Evolutionary conservation across 768 basidiomycete species (phyloP).

Genomic region (Termitomyces heimii): DNA sequence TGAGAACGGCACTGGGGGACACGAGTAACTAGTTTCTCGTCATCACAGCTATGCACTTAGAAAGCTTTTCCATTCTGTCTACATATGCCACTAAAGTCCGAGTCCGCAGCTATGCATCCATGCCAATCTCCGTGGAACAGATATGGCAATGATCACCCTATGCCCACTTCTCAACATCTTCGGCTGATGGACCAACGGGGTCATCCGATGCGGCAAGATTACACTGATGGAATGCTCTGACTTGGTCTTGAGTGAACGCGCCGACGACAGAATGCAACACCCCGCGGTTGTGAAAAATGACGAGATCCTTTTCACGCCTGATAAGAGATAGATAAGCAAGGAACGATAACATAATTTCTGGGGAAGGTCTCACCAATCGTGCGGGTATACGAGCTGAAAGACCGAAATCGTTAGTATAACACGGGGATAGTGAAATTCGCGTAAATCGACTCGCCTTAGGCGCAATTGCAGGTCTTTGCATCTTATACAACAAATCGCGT

Average conservation of each 20-base stretch:
- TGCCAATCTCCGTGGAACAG: background rate
- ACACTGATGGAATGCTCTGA: conserved; percentile 80
- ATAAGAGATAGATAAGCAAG: background rate
- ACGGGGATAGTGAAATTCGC: background rate
- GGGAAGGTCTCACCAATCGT: conserved; percentile 63
- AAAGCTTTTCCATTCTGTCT: background rate
- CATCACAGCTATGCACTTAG: background rate
- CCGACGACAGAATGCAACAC: conserved; percentile 79
- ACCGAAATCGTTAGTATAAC: background rate
- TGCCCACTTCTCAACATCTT: conserved; percentile 62
- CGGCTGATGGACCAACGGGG: conserved; percentile 59
- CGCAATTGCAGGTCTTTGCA: conserved; percentile 87
- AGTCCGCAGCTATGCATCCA: background rate
- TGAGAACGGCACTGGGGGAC: background rate
- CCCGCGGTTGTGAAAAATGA: conserved; percentile 85
- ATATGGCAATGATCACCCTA: conserved; percentile 8
- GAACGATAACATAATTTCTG: background rate
- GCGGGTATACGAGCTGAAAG: conserved; percentile 72
- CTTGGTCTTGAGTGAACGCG: conserved; percentile 60
- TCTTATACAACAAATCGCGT: conserved; percentile 70
- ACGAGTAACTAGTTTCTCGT: background rate
- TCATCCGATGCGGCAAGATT: conserved; percentile 80
- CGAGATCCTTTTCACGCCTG: conserved; percentile 57
- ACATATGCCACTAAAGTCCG: background rate
- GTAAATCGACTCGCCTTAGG: conserved; percentile 46